Base-by-base conservation (phyloP, 768 basidiomycete genomes). In the Amanita subjunquillea region DNA sequence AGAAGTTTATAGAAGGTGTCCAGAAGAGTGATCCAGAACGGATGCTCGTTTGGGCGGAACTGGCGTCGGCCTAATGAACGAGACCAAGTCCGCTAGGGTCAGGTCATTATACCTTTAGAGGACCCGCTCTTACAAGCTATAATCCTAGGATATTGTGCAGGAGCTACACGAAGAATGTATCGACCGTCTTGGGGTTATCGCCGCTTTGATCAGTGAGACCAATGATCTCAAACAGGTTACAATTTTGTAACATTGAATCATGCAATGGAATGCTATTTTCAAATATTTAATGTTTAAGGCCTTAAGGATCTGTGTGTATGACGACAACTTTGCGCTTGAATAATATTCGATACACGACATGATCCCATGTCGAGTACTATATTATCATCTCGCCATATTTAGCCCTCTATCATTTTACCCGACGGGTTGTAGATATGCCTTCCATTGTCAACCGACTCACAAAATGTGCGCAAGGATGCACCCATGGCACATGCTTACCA, bases 41-140 rank as follows among this genome's bases (percentile, higher is more conserved):
- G 40, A 72, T 79, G 54, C 65, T 84, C 2, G 73, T 80, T 10
- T 89, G 87, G 87, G 78, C 12, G 87, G 86, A 40, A 72, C 77
- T 38, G 79, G 83, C 13, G 76, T 86, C 25, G 80, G 75, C 10
- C 67, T 80, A 46, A 76, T 86, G 66, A 68, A 71, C 20, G 65
- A 59, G 49, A 59, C 67, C 22, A 64, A 68, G 48, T 61, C 72
- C n/a, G 72, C 74, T 4, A 68, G 67, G 65, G 75, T 70, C 40
- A 56, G 61, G 36, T 41, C 46, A 42, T 44, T 42, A 8, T 40
- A 51, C 38, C 44, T 43, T 43, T 10, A 22, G 29, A 43, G 22
- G 37, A 15, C 45, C 22, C 47, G n/a, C 6, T 20, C 44, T 42
- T 29, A 50, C 37, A 48, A 38, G 36, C 38, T 12, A 34, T 15